phyloP scores from a whole-genome alignment of 768 basidiomycete species.

The Leccinum imitatum region DNA sequence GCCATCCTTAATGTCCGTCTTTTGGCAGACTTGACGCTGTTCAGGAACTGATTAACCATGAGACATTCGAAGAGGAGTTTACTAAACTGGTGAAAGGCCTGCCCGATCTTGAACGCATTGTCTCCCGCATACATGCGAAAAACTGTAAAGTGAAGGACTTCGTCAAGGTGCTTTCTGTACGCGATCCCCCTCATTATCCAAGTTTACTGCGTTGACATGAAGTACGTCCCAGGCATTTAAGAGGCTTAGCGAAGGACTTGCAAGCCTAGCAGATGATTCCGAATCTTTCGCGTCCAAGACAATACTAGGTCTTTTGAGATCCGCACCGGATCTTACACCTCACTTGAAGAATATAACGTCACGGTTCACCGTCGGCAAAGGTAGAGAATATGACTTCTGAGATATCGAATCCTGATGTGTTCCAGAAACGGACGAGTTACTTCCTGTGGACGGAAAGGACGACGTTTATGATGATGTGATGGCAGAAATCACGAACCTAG shows the following conservation, averaged over 20 bases:
- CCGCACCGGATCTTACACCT: constrained; percentile 75
- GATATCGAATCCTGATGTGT: constrained; percentile 23
- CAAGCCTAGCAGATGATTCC: constrained; percentile 58
- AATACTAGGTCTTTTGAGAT: constrained; percentile 70
- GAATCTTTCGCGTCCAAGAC: constrained; percentile 76
- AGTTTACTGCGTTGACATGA: constrained; percentile 3
- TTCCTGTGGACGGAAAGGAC: constrained; percentile 85
- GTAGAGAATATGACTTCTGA: constrained; percentile 35
- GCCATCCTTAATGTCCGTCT: constrained; percentile 17
- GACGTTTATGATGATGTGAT: constrained; percentile 78
- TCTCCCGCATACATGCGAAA: constrained; percentile 93
- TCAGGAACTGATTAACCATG: constrained; percentile 81
- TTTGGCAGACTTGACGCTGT: constrained; percentile 84
- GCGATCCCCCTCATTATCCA: constrained; percentile 12
- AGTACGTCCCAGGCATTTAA: constrained; percentile 64
- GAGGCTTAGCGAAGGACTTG: constrained; percentile 66
- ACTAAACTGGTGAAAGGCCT: constrained; percentile 72
- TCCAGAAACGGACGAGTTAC: constrained; percentile 64
- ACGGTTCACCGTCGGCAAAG: constrained; percentile 63
- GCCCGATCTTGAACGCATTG: constrained; percentile 90
- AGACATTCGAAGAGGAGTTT: constrained; percentile 76
- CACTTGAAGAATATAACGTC: constrained; percentile 70
- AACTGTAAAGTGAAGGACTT: constrained; percentile 88
- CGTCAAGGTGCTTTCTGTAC: constrained; percentile 73
- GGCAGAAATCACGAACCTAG: constrained; percentile 66